These are phyloP conservation scores for Chrysanthemum makinoi DNA, from an alignment of 129 eudicot genomes.

Conservation along the genomic window DNA sequence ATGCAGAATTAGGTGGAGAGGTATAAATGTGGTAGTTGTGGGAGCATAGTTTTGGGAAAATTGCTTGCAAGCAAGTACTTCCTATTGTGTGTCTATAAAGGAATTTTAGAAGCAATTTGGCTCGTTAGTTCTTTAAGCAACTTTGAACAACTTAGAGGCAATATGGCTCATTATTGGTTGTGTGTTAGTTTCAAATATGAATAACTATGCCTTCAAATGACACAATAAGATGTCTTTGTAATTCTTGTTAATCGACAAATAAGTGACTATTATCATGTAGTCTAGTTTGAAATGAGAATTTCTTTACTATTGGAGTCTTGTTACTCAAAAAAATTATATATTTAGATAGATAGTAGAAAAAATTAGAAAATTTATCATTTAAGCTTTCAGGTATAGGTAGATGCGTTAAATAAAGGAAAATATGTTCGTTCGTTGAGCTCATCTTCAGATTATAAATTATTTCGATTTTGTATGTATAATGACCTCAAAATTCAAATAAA, in stretches of 20 bases:
- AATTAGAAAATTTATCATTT: neutral
- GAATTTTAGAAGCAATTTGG: slow-evolving; percentile 1
- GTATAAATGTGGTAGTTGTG: slow-evolving; percentile 6
- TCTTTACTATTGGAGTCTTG: neutral
- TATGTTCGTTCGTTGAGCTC: neutral
- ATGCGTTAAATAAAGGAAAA: neutral
- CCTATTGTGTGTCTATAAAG: neutral
- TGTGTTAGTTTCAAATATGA: too few relatives aligned
- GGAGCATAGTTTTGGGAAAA: neutral
- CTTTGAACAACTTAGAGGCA: neutral
- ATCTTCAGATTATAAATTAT: neutral
- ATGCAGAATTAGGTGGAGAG: neutral
- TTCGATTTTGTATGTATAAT: neutral
- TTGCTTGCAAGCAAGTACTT: slow-evolving; percentile 12
- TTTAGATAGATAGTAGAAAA: neutral
- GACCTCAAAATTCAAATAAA: neutral
- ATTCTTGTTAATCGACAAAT: too few relatives aligned
- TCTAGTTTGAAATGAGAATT: too few relatives aligned
- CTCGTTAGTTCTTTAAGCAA: neutral
- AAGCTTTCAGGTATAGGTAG: neutral
- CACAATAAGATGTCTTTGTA: too few relatives aligned
- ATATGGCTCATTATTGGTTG: too few relatives aligned
- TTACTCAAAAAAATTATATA: neutral
- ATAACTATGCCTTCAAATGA: too few relatives aligned
- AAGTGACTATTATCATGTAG: too few relatives aligned